Evolutionary conservation across 2,329 filamentous ascomycete genomes (phyloP).

Genomic region (Xylaria sp.): DNA sequence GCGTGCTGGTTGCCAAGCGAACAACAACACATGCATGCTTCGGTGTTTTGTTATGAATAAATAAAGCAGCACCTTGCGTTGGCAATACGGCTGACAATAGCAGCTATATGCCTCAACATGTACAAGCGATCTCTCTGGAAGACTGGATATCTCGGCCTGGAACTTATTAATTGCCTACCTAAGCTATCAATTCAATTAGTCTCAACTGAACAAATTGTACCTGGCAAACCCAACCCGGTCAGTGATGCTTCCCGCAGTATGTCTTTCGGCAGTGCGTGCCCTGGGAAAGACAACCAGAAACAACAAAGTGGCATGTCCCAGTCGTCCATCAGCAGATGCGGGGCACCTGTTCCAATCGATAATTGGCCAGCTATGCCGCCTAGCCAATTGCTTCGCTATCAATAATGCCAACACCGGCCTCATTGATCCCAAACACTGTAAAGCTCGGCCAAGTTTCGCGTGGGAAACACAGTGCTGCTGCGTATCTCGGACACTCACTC

Average conservation of each 20-base stretch:
- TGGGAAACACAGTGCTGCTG: constrained; percentile 12
- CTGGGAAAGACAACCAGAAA: no score
- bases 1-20: not conserved
- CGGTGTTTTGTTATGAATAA: not conserved
- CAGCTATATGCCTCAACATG: no score
- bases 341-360: constrained; percentile 7
- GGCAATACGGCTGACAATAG: no score
- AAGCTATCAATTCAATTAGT: no score
- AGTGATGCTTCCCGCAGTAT: no score
- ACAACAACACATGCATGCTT: not conserved
- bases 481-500: constrained; percentile 19
- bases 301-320: not conserved
- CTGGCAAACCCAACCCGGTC: no score
- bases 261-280: no score
- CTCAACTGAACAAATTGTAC: no score
- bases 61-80: not conserved
- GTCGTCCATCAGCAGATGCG: constrained; percentile 1
- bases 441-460: no score
- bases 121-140: no score
- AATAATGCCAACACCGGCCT: not conserved
- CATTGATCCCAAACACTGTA: constrained; percentile 6
- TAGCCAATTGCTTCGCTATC: not conserved
- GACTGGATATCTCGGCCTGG: no score
- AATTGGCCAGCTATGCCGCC: constrained; percentile 14
- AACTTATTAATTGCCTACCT: no score